Evolutionary conservation across 2,329 filamentous ascomycete species (phyloP), one percentile per base, ranked within the genome.

Genomic region (Stenocarpella maydis): DNA sequence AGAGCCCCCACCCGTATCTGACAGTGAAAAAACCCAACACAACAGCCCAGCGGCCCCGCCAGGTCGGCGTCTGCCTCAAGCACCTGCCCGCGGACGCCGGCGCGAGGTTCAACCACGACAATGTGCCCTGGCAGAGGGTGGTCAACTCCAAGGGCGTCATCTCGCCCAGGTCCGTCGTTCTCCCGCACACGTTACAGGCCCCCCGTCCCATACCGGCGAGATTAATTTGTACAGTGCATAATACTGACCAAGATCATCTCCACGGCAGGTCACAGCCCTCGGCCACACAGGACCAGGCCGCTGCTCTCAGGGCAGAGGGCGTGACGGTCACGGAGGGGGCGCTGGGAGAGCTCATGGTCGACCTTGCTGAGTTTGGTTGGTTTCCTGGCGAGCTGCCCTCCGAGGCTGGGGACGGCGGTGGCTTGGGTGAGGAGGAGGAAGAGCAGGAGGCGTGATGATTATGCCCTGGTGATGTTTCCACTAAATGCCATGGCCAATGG

Each of bases 111-210:
- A 91, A 97, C 78, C 84, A 87, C 70, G 84, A 83, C 28, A 98
- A 91, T 73, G 95, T 98, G 4, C 95, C 95, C 0, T 98, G 95
- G 95, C 95, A 98, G 83, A 86, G 96, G 69, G 93, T 98, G 70
- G 92, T 98, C 77, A 97, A 95, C 79, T 83, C 93, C 17, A 95
- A 92, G 80, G 95, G 95, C 26, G 84, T 89, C 70, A 97, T 98
- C 74, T 97, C 94, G 53, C 92, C 92, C 9, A 88, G 95, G 93
- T 95, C 60, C 24, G 73, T 37, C 1, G 64, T 5, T 43, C 37
- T 17, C 14, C 39, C 5, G n/a, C n/a, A n/a, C n/a, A n/a, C n/a
- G n/a, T n/a, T n/a, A n/a, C n/a, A n/a, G n/a, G n/a, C n/a, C 15
- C 31, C 8, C 31, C 31, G 8, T 31, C 31, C 31, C 31, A 31